Base-by-base conservation (phyloP, 169 alveolate species). In the Cryptosporidium ryanae region DNA sequence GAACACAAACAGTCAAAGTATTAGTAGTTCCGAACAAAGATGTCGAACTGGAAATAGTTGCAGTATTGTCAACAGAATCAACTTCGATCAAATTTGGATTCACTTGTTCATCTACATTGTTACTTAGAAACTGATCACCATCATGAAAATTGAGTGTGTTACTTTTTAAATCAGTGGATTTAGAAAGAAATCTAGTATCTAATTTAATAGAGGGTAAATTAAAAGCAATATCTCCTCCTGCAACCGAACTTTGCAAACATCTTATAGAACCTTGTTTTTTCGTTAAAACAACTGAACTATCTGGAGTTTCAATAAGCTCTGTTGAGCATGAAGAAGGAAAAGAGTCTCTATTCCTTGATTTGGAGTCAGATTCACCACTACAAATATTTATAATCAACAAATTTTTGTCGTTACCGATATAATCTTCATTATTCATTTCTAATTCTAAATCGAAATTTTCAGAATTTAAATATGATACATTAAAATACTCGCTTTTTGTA, bases 401-500 rank as follows among this genome's bases (percentile, higher is more conserved):
- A 29, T 43, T 54, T 25, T 66, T 48, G n/a, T 66, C 29, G 17
- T 18, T 29, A 29, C 31, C 15, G 32, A 12, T 50, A 1, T 6
- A 27, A 27, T 17, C 43, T 31, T 29, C 55, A 10, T 52, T 65
- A 1, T 17, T 38, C 71, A 59, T 57, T 61, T 76, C 87, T 25
- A 76, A 23, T n/a, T 59, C 64, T 4, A 12, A 38, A 55, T 59
- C 34, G 4, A 10, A 34, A 46, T 13, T 43, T 25, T 76, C 71
- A 13, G 18, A 59, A 10, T 38, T 76, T 15, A 38, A 59, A 59
- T 76, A 38, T 61, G 50, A 18, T 10, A 76, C 87, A 38, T 76
- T 61, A 38, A 76, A 76, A 38, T 76, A 76, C 25, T 55, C 76
- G 15, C 76, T 61, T 43, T 76, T 76, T 13, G 87, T 76, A 63